Evolutionary conservation across 1,139 yeast genomes (phyloP), one percentile per base, ranked within the genome.

Genomic region (Geotrichum candidum): DNA sequence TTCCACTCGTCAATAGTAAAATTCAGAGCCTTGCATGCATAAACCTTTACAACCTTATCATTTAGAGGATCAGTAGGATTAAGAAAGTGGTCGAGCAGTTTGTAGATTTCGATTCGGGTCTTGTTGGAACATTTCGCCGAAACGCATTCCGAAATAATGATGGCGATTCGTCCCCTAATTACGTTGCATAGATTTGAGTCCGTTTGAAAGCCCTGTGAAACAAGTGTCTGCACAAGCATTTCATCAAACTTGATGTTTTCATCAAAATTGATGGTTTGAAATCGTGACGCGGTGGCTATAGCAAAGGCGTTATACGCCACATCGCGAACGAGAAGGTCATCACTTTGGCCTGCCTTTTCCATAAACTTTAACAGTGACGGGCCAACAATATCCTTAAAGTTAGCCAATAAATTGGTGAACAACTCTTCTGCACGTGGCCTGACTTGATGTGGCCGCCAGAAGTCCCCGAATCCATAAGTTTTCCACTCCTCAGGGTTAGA

Each of bases 401-500:
- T 81, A 54, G 81, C 79, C 53, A 90, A 81, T 64, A 94, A 74
- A 69, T 89, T 96, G 65, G 86, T 90, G 70, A 86, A 92, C 67
- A 90, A 84, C 68, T 86, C 84, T 67, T 91, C 97, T 0, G 96
- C 91, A 73, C 97, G 90, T 1, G 96, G 92, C 60, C 96, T 80
- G 6, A 91, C 80, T 70, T 90, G 94, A 70, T 79, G 90, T 70
- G 92, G 97, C 85, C 90, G 90, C 68, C 88, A 86, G 9, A 85
- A 79, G 53, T 87, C 82, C 62, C 18, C 18, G 18, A 18, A 86
- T 77, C 67, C 91, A 96, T 70, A 89, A 65, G 85, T 85, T 45
- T 89, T 85, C 90, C 96, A 94, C 70, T 90, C 97, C 73, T 91
- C 98, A 0, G 98, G 97, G 64, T 90, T 96, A 45, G 82, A 74